Evolutionary conservation across 345 rosid genomes (phyloP).

Genomic region (Dipteronia dyeriana): DNA sequence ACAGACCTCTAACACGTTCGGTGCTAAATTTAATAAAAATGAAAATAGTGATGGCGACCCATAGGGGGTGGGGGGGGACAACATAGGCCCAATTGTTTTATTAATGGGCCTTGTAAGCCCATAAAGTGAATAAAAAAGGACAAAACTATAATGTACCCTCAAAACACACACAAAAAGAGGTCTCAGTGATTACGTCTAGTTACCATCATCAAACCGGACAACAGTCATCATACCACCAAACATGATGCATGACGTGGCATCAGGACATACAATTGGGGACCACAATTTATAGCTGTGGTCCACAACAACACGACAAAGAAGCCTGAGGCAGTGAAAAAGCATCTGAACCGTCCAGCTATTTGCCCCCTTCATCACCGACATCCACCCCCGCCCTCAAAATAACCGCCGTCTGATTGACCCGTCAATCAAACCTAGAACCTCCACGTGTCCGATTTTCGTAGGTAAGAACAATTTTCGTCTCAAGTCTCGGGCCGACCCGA

Average conservation of each 20-base stretch:
- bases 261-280: background rate
- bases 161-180: background rate
- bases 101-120: background rate
- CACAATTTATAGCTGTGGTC: constrained; percentile 14
- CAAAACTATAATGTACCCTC: background rate
- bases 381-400: constrained; percentile 21
- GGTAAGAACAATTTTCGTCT: background rate
- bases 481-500: background rate
- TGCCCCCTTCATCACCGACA: constrained; percentile 42
- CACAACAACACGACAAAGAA: background rate
- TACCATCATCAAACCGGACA: constrained; percentile 33
- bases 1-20: too few species aligned
- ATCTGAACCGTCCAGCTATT: constrained; percentile 38
- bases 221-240: constrained; percentile 31
- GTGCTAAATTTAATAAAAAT: too few species aligned
- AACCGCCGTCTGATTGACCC: constrained; percentile 33
- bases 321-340: constrained; percentile 22
- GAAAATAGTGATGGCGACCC: too few species aligned
- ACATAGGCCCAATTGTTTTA: too few species aligned
- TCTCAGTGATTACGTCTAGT: constrained; percentile 26
- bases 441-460: constrained; percentile 28
- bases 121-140: background rate
- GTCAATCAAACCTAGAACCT: constrained; percentile 18
- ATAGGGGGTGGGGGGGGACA: too few species aligned
- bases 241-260: constrained; percentile 35